phyloP scores from a whole-genome alignment of 2,329 filamentous ascomycete genomes.

The Aspergillus caelatus region DNA sequence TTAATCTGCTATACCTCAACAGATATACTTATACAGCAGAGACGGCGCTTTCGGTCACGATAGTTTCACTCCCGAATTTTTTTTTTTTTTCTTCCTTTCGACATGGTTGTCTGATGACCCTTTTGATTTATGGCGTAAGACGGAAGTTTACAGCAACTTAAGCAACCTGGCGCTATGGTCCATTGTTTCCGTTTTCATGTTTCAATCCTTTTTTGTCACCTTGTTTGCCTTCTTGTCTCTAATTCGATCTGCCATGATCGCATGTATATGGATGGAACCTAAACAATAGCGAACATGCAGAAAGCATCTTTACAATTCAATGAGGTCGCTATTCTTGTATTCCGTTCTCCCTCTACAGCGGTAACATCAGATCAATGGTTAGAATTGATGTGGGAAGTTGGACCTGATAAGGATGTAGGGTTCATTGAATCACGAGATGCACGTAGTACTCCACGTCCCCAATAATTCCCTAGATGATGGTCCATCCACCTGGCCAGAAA shows the following conservation, averaged over 20 bases:
- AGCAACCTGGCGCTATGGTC: slow-evolving; percentile 6
- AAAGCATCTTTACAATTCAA: neutral
- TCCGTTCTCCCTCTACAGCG: neutral
- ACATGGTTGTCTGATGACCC: neutral
- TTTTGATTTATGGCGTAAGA: slow-evolving; percentile 3
- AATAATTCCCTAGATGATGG: no score
- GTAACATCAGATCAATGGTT: neutral
- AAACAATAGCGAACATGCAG: slow-evolving; percentile 3
- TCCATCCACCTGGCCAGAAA: no score
- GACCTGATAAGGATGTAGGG: neutral
- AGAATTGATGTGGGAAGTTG: neutral
- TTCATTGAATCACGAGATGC: neutral
- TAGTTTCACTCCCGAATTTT: neutral
- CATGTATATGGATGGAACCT: slow-evolving; percentile 4
- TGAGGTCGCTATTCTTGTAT: neutral
- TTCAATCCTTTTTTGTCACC: neutral
- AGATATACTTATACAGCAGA: neutral
- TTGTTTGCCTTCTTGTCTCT: slow-evolving; percentile 2
- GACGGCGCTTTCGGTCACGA: neutral
- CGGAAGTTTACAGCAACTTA: neutral
- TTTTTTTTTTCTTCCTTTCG: neutral
- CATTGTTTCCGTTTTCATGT: neutral
- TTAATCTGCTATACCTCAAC: neutral
- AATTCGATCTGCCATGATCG: neutral
- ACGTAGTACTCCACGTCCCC: no score